Evolutionary conservation across 345 rosid species (phyloP), one percentile per base, ranked within the genome.

Genomic region (Citrus reticulata): DNA sequence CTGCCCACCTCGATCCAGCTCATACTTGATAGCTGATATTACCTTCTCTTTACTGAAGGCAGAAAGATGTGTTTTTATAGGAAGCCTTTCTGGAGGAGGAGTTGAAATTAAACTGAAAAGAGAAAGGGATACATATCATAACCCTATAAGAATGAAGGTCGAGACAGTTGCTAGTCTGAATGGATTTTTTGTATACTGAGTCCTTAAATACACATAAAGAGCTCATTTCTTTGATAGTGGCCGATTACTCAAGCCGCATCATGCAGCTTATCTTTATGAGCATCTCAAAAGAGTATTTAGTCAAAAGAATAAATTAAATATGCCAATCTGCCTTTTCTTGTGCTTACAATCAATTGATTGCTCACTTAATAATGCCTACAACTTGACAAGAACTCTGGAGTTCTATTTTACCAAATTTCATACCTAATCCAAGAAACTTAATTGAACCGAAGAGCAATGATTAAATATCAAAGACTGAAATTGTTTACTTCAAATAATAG

Each of bases 71-170:
- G 97, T 95, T 88, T 79, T 92, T 87, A 95, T 93, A 75, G 99
- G 99, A 88, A 95, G 92, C 87, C 99, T 90, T 86, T 95, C 98
- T 51, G 99, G 99, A 62, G 99, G 99, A 62, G 99, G 97, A 67
- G 99, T 93, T 74, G 97, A 84, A 82, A 95, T 95, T 79, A 93
- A 89, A 86, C 98, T 95, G 90, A 78, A 85, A 82, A 79, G 59
- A 71, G 68, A 78, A 34, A 67, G 30, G 62, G 27, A 76, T 70
- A 60, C n/a, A 55, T 49, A 66, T 72, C 75, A 72, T 46, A 55
- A 67, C 9, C 58, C 29, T 39, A 72, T 51, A 57, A 74, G 63
- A 40, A 42, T 74, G 51, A 34, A 61, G 64, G 59, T 70, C 39
- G 14, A 27, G 62, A 9, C 27, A 72, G 35, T 74, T 40, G 55